A percentile compares a stretch with the other conserved stretches of the same genome.
phyloP scores from a whole-genome alignment of 192 early-diverging fungal genomes.

The Mortierella hygrophila region DNA sequence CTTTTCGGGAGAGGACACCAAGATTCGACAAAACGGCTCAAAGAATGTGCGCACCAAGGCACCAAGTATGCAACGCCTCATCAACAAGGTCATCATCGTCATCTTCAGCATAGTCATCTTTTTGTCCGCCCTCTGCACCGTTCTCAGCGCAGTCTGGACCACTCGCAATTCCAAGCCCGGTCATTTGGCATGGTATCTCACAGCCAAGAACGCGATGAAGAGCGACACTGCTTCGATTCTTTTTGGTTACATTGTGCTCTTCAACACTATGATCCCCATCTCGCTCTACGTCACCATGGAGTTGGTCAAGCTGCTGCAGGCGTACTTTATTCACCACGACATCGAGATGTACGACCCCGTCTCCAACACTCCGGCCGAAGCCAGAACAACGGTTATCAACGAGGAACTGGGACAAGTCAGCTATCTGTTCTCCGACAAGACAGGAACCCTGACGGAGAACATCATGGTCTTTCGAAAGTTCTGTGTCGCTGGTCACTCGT shows the following conservation, averaged over 20 bases:
- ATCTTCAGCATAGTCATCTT: conserved; percentile 72
- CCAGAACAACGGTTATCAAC: conserved; percentile 83
- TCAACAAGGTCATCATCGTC: conserved; percentile 84
- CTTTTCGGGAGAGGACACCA: conserved; percentile 77
- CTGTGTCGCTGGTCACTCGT: conserved; percentile 71
- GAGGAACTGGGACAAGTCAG: conserved; percentile 92
- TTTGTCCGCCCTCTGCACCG: conserved; percentile 66
- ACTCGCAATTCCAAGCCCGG: conserved; percentile 15
- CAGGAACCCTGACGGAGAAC: conserved; percentile 91
- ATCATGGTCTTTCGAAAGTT: conserved; percentile 84
- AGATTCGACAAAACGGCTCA: conserved; percentile 77
- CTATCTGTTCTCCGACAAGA: conserved; percentile 93
- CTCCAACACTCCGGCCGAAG: conserved; percentile 79
- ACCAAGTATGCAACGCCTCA: conserved; percentile 78
- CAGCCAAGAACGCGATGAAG: conserved; percentile 26
- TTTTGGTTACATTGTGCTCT: conserved; percentile 84
- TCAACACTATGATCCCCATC: conserved; percentile 89
- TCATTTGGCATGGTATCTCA: conserved; percentile 66
- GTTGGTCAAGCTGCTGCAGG: conserved; percentile 80
- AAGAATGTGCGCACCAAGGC: conserved; percentile 81
- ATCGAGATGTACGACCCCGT: conserved; percentile 81
- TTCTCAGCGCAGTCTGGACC: conserved; percentile 66
- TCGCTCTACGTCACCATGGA: conserved; percentile 93
- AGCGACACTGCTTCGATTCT: conserved; percentile 54
- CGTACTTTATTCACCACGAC: conserved; percentile 85